Conservation (phyloP, 108 stramenopile genomes). For the Conticribra guillardii region DNA sequence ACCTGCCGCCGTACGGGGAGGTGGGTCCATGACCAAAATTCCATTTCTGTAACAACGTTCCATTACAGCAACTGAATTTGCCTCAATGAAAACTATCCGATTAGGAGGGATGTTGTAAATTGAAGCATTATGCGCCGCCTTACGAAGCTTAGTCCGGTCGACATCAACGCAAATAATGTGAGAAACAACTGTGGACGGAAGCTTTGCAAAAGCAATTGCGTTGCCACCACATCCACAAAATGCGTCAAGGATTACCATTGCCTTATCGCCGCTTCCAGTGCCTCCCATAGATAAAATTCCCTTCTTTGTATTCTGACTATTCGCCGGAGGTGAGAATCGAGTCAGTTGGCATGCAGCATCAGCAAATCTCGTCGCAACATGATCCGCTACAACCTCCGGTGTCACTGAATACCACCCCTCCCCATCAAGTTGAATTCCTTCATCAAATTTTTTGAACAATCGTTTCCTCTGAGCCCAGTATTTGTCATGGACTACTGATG, state of each 20-base stretch:
- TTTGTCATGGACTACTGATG: slow-evolving; percentile 83
- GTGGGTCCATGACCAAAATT: slow-evolving; percentile 64
- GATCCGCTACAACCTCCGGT: slow-evolving; percentile 92
- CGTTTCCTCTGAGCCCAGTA: slow-evolving; percentile 96
- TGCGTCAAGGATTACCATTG: slow-evolving; percentile 85
- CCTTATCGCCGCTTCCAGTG: background rate
- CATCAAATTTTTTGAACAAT: slow-evolving; percentile 90
- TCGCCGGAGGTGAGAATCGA: background rate
- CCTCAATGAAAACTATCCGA: slow-evolving; percentile 81
- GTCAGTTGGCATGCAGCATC: slow-evolving; percentile 35
- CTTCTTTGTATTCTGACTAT: background rate
- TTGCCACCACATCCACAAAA: slow-evolving; percentile 96
- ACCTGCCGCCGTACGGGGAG: slow-evolving; percentile 25
- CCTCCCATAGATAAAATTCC: background rate
- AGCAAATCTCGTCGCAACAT: slow-evolving; percentile 78
- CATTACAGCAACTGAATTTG: slow-evolving; percentile 77
- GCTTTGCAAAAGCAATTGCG: slow-evolving; percentile 85
- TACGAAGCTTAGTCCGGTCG: slow-evolving; percentile 85
- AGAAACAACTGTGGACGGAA: slow-evolving; percentile 61
- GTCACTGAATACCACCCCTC: slow-evolving; percentile 99
- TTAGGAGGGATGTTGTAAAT: slow-evolving; percentile 85
- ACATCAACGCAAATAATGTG: slow-evolving; percentile 89
- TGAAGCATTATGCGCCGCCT: slow-evolving; percentile 93
- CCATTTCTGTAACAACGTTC: slow-evolving; percentile 78
- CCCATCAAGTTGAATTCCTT: slow-evolving; percentile 87